Evolutionary conservation across 352 stramenopile species (phyloP), one percentile per base, ranked within the genome.

Genomic region (Phytophthora sojae): DNA sequence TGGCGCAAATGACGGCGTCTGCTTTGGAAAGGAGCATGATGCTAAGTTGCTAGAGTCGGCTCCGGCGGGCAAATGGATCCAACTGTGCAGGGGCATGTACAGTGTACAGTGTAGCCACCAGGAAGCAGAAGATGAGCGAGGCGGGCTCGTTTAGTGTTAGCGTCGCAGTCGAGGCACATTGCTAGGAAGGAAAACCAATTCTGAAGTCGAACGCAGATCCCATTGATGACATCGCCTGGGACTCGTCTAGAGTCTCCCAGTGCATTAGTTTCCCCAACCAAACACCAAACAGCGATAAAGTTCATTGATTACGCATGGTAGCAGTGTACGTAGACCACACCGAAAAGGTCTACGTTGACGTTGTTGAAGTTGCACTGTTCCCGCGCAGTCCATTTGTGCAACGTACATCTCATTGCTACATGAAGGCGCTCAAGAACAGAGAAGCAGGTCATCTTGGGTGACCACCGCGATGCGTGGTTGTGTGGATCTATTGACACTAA

Each of bases 321-420:
- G 3, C 6, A 44, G 35, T 44, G 9, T 4, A 12, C n/a, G 49
- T 50, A 23, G n/a, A 26, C 26, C 29, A 3, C 61, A 67, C 51
- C 61, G 61, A 62, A 63, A 59, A 25, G 47, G 52, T 17, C 8
- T 54, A 61, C 35, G 26, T 56, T 8, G 37, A 52, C 50, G 53
- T 35, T 32, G 32, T 60, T 70, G 63, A 65, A 58, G 56, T 56
- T 58, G 11, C 23, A 49, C 5, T 32, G 29, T 6, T 32, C 29
- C 29, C 29, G 29, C 29, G 29, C 29, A 32, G 29, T 32, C 29
- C 29, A 8, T 32, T 32, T 32, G 29, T 32, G 29, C 29, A 32
- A 32, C 29, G 29, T 32, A 21, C 21, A 32, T 32, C 29, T 32
- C 29, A 32, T 32, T 32, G 29, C 29, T 21, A 21, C 21, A 21